phyloP scores from a whole-genome alignment of 495 filamentous ascomycete species.

The Xylaria palmicola region DNA sequence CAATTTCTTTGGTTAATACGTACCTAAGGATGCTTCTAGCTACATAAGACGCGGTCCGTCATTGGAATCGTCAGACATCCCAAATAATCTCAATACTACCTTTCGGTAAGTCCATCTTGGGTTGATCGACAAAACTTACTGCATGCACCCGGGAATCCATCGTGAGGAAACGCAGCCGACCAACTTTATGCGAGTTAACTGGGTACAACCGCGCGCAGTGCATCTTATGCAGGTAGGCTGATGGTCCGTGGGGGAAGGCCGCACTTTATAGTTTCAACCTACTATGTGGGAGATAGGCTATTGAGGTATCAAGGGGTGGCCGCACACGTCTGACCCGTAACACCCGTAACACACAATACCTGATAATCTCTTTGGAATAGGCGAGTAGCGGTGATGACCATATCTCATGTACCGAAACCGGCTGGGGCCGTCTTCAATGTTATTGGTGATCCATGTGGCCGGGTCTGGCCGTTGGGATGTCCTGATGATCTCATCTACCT shows the following conservation, averaged over 20 bases:
- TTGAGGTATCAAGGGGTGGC: no score
- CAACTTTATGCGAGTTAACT: neutral
- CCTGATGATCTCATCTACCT: constrained; percentile 7
- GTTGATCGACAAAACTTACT: constrained; percentile 7
- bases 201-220: neutral
- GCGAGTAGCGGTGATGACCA: neutral
- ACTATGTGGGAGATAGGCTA: no score
- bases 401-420: neutral
- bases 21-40: neutral
- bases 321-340: no score
- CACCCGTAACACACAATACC: no score
- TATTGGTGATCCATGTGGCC: constrained; percentile 11
- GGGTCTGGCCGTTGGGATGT: constrained; percentile 14
- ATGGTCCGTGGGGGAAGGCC: neutral
- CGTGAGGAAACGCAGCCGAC: neutral
- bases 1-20: no score
- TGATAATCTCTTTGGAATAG: no score
- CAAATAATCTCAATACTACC: neutral
- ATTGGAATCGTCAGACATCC: neutral
- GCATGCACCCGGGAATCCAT: constrained; percentile 1
- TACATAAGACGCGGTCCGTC: neutral
- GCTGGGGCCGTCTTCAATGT: neutral
- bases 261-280: neutral
- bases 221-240: neutral
- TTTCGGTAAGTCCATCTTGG: neutral